Base-by-base conservation (phyloP, 257 asterid genomes). In the Lycium ferocissimum region DNA sequence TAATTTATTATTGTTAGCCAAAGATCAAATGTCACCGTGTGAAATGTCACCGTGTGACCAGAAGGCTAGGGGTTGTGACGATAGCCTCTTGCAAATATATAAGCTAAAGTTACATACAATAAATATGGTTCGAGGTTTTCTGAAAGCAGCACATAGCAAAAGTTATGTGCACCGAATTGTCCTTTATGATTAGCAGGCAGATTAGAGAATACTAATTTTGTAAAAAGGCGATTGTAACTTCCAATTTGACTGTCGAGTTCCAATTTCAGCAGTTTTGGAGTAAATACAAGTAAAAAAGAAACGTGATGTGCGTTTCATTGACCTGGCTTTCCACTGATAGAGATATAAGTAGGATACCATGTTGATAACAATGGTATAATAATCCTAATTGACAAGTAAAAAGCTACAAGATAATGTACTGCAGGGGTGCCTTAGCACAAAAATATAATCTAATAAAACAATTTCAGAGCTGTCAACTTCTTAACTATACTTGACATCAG, bases 401-500 rank as follows among this genome's bases (percentile, higher is more conserved):
- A 81, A 45, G 49, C 10, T 35, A 38, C 78, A 18, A 33, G 26
- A 40, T 26, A 79, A 66, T 72, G 61, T 70, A 61, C 18, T 22
- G 53, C 79, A 82, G 40, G 40, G 65, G 80, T 85, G 79, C 61
- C 62, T 22, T 43, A 9, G 51, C 67, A 83, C 35, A 47, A 37
- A 63, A 43, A 69, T 57, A 59, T 33, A 53, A 53, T 78, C 26
- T 53, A 7, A 51, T 53, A 35, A n/a, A 53, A 83, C 10, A 56
- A 26, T 86, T 86, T 83, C 62, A 93, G 92, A 89, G 87, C 72
- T 82, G 94, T 90, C 92, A 84, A 86, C 84, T 88, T 73, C 86
- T 62, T 8, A 84, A 73, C 90, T 87, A 73, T 82, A 90, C 89
- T 91, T 90, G 91, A 89, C 94, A 89, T 91, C 91, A 91, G 82